Evolutionary conservation across 2,329 filamentous ascomycete genomes (phyloP).

Genomic region (Penicillium sp.): DNA sequence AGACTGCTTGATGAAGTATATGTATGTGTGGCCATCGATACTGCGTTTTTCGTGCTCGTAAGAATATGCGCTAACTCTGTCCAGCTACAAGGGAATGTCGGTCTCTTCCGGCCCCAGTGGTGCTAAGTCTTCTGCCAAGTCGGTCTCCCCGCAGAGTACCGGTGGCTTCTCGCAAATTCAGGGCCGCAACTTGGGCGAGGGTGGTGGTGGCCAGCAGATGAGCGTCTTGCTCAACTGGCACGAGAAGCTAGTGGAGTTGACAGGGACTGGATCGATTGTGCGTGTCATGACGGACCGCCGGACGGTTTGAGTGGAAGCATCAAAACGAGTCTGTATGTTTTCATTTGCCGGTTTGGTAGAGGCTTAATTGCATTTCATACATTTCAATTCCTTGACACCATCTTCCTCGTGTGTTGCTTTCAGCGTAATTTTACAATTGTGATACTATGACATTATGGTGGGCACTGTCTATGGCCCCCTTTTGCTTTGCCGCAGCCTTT

Average conservation of each 20-base stretch:
- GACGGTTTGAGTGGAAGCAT: slow-evolving; percentile 60
- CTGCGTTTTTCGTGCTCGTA: too few relatives aligned
- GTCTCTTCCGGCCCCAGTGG: slow-evolving; percentile 42
- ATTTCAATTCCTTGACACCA: slow-evolving; percentile 9
- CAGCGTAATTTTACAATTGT: slow-evolving; percentile 26
- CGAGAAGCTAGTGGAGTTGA: slow-evolving; percentile 94
- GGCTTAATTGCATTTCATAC: slow-evolving; percentile 21
- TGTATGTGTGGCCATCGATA: slow-evolving; percentile 58
- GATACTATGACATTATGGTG: slow-evolving; percentile 24
- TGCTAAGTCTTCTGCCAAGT: slow-evolving; percentile 50
- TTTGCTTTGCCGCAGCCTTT: slow-evolving; percentile 2
- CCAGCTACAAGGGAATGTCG: slow-evolving; percentile 91
- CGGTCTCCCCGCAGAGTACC: slow-evolving; percentile 70
- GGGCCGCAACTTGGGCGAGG: slow-evolving; percentile 55
- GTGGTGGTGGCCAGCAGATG: slow-evolving; percentile 82
- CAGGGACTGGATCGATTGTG: slow-evolving; percentile 86
- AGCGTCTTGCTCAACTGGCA: slow-evolving; percentile 98
- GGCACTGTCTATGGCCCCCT: slow-evolving; percentile 5
- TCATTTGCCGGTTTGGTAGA: slow-evolving; percentile 21
- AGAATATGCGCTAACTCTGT: slow-evolving; percentile 8
- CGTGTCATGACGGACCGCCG: slow-evolving; percentile 95
- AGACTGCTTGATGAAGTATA: slow-evolving; percentile 96
- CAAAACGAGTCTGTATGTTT: slow-evolving; percentile 6
- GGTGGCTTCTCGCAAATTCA: slow-evolving; percentile 78
- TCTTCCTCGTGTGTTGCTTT: slow-evolving; percentile 15